phyloP scores from a whole-genome alignment of 2,329 filamentous ascomycete species.

The Fusarium begoniae region DNA sequence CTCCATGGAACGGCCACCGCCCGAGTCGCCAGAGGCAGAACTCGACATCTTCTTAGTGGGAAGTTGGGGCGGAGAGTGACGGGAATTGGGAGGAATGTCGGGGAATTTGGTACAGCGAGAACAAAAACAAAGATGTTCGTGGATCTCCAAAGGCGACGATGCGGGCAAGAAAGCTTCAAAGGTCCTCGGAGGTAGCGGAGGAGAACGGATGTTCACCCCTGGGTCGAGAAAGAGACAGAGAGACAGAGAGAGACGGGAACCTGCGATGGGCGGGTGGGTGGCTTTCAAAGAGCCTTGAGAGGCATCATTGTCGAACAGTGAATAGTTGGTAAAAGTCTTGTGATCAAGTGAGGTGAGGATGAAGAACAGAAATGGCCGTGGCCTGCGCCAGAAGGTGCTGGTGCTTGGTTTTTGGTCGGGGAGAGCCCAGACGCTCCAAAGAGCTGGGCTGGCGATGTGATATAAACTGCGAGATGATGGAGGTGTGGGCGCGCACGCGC shows the following conservation, averaged over 20 bases:
- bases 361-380: conserved; percentile 22
- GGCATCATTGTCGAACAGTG: conserved; percentile 37
- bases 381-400: conserved; percentile 37
- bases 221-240: conserved; percentile 40
- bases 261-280: conserved; percentile 40
- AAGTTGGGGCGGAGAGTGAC: conserved; percentile 26
- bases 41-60: conserved; percentile 48
- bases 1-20: conserved; percentile 67
- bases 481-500: conserved; percentile 42
- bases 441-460: conserved; percentile 43
- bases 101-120: conserved; percentile 16
- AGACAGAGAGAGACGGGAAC: conserved; percentile 1
- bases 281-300: conserved; percentile 40
- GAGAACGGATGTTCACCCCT: conserved; percentile 37
- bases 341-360: not conserved
- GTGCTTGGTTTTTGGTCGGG: conserved; percentile 36
- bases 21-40: conserved; percentile 49
- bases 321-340: conserved; percentile 12
- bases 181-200: conserved; percentile 34
- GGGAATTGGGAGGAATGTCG: conserved; percentile 31
- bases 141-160: conserved; percentile 21
- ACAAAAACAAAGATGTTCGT: conserved; percentile 20
- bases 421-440: conserved; percentile 37
- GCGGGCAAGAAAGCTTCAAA: conserved; percentile 23
- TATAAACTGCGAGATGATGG: conserved; percentile 41